phyloP scores from a whole-genome alignment of 108 stramenopile species.

The Phaeodactylum tricornutum region DNA sequence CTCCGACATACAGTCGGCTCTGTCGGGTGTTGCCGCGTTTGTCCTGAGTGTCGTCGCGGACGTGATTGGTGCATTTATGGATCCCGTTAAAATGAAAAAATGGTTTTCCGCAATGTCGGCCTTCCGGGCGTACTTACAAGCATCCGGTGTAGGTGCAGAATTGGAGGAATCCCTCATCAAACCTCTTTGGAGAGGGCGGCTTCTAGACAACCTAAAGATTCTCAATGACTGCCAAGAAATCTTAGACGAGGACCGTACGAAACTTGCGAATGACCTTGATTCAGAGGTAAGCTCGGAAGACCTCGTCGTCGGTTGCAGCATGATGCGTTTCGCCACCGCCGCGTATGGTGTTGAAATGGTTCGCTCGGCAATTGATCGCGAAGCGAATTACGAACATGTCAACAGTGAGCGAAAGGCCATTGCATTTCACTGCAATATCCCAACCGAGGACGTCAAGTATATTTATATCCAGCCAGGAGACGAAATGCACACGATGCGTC shows the following conservation, averaged over 20 bases:
- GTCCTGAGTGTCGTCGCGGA: neutral
- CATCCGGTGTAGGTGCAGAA: slow-evolving; percentile 22
- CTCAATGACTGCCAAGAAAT: slow-evolving; percentile 12
- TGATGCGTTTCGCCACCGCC: slow-evolving; percentile 28
- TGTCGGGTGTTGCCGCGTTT: neutral
- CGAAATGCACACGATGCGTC: slow-evolving; percentile 1
- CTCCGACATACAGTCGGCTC: neutral
- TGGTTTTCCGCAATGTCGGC: slow-evolving; percentile 21
- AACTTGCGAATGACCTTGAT: neutral
- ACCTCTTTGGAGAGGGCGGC: slow-evolving; percentile 15
- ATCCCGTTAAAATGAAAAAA: neutral
- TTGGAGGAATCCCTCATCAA: slow-evolving; percentile 25
- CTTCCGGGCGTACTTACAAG: slow-evolving; percentile 18
- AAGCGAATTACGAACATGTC: slow-evolving; percentile 1
- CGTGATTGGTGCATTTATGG: neutral
- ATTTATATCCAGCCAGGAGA: slow-evolving; percentile 6
- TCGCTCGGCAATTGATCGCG: slow-evolving; percentile 13
- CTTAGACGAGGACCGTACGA: slow-evolving; percentile 5
- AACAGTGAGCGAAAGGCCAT: slow-evolving; percentile 9
- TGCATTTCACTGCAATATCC: slow-evolving; percentile 13
- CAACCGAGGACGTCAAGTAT: slow-evolving; percentile 9
- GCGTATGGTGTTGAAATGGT: slow-evolving; percentile 32
- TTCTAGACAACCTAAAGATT: slow-evolving; percentile 24
- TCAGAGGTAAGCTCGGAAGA: neutral
- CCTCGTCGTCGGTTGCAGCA: slow-evolving; percentile 9